Evolutionary conservation across 257 asterid genomes (phyloP).

Genomic region (Solanum bulbocastanum): DNA sequence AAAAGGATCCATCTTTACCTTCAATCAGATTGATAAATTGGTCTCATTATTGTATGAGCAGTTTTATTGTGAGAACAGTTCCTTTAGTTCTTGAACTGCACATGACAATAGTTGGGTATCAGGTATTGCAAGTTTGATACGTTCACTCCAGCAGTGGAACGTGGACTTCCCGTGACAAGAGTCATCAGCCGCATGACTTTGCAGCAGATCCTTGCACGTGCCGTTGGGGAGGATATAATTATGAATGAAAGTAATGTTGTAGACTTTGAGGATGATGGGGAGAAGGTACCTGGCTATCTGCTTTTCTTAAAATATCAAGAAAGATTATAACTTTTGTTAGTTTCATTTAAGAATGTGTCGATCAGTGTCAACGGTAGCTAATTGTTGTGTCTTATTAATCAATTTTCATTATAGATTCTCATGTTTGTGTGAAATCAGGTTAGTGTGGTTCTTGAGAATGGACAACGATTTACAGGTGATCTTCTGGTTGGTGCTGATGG

Average conservation of each 20-base stretch:
- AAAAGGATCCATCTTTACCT: not conserved
- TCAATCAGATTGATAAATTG: not conserved
- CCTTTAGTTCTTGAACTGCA: not conserved
- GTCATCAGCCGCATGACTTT: conserved; percentile 87
- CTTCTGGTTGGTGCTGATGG: conserved; percentile 98
- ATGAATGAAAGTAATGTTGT: conserved; percentile 73
- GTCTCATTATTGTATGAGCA: not conserved
- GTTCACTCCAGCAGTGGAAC: conserved; percentile 89
- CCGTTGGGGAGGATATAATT: conserved; percentile 75
- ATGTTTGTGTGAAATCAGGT: conserved; percentile 34
- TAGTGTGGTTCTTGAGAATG: conserved; percentile 66
- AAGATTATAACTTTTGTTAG: not conserved
- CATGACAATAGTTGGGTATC: conserved; percentile 29
- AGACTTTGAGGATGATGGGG: conserved; percentile 59
- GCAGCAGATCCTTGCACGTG: conserved; percentile 79
- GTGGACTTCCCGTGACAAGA: conserved; percentile 92
- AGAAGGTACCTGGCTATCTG: conserved; percentile 36
- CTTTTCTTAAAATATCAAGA: not conserved
- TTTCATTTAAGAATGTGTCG: not conserved
- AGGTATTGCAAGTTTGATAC: conserved; percentile 97
- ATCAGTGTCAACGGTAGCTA: not conserved
- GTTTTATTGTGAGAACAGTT: not conserved
- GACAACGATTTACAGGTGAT: conserved; percentile 66
- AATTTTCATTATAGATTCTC: not conserved
- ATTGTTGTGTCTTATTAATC: not conserved